Percentiles rank a stretch among this genome's conserved stretches.
These are phyloP conservation scores for Plasmodium berghei DNA, from an alignment of 169 alveolate species.

Conservation along the genomic window DNA sequence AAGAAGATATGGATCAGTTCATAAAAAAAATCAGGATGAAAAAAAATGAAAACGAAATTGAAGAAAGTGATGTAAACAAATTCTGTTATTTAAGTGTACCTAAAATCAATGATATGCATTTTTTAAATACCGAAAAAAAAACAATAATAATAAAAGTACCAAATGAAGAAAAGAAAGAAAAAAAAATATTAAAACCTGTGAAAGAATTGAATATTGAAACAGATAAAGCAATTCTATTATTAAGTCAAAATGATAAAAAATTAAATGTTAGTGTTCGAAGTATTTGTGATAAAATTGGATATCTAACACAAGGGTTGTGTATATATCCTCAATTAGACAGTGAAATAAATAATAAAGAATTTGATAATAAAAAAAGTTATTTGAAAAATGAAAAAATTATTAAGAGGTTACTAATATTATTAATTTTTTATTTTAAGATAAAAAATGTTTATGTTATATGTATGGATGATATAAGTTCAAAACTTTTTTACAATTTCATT, in stretches of 20 bases:
- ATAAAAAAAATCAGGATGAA: slow-evolving; percentile 4
- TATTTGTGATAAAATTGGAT: slow-evolving; percentile 67
- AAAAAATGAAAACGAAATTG: neutral
- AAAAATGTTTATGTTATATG: slow-evolving; percentile 57
- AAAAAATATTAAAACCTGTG: slow-evolving; percentile 1
- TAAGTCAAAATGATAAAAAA: slow-evolving; percentile 55
- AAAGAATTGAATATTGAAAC: slow-evolving; percentile 53
- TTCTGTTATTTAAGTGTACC: slow-evolving; percentile 49
- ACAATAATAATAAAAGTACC: slow-evolving; percentile 41
- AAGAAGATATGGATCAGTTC: slow-evolving; percentile 26
- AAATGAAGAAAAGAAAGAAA: slow-evolving; percentile 21
- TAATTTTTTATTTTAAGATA: slow-evolving; percentile 52
- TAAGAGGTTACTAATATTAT: slow-evolving; percentile 32
- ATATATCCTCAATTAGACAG: slow-evolving; percentile 47
- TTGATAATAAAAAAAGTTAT: neutral
- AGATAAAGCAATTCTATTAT: slow-evolving; percentile 52
- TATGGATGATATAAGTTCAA: slow-evolving; percentile 48
- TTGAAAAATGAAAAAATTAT: slow-evolving; percentile 7
- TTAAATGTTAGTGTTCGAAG: slow-evolving; percentile 49
- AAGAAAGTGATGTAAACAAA: neutral
- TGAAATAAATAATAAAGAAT: too few relatives aligned
- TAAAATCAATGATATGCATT: slow-evolving; percentile 37
- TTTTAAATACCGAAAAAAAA: slow-evolving; percentile 24
- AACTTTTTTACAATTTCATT: slow-evolving; percentile 41
- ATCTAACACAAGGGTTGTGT: slow-evolving; percentile 54